A percentile compares a stretch with the other conserved stretches of the same genome.
These are phyloP conservation scores for Rhynchospora breviuscula DNA, from an alignment of 176 grass and related monocot genomes.

Conservation along the genomic window DNA sequence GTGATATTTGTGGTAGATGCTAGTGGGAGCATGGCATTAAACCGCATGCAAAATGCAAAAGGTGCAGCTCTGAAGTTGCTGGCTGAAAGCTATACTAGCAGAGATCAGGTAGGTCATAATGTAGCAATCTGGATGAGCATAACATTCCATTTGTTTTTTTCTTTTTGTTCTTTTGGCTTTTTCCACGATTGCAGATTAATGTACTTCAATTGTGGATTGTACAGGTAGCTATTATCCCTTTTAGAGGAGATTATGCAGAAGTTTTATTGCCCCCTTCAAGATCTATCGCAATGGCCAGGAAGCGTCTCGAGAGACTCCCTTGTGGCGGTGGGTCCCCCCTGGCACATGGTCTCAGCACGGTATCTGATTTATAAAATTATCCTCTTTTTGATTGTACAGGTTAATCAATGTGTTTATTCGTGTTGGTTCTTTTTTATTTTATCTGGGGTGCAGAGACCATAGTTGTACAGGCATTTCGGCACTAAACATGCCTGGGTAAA, in stretches of 20 bases:
- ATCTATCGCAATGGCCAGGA: conserved; percentile 98
- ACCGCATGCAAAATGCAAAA: conserved; percentile 99
- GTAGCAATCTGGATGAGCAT: not conserved
- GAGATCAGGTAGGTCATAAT: conserved; percentile 64
- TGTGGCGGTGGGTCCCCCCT: conserved; percentile 96
- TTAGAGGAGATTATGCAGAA: conserved; percentile 98
- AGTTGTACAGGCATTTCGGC: too few species aligned
- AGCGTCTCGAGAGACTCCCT: conserved; percentile 90
- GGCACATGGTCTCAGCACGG: conserved; percentile 90
- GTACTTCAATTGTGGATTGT: conserved; percentile 15
- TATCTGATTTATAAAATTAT: conserved; percentile 35
- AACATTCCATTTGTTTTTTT: not conserved
- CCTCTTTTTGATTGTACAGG: not conserved
- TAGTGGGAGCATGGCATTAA: conserved; percentile 99
- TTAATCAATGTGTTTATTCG: too few species aligned
- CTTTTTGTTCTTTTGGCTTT: not conserved
- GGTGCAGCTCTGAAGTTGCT: conserved; percentile 87
- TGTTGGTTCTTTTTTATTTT: too few species aligned
- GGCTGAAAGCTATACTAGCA: conserved; percentile 97
- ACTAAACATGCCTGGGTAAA: not conserved
- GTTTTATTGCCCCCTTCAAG: conserved; percentile 93
- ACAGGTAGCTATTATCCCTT: conserved; percentile 95
- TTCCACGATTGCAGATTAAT: not conserved
- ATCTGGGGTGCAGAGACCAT: too few species aligned
- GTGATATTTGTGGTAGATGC: conserved; percentile 97